Evolutionary conservation across 768 basidiomycete species (phyloP), one percentile per base, ranked within the genome.

Genomic region (Agrocybe chaxingu): DNA sequence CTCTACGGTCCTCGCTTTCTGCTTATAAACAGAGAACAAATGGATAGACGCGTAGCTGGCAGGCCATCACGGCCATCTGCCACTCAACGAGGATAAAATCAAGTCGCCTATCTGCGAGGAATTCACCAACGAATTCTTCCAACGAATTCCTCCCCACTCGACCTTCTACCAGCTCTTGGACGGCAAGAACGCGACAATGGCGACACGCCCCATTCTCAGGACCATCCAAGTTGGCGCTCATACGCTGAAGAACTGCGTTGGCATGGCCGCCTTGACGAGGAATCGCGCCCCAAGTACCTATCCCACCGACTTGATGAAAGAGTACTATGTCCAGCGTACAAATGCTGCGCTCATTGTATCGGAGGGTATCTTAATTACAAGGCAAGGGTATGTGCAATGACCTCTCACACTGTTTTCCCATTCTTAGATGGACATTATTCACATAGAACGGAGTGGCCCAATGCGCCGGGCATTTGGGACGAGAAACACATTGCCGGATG

Each of bases 381-480:
- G 62, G 10, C 75, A 77, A 64, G 73, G 72, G 73, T 72, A 34
- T 12, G 64, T 39, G 9, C 30, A 10, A 52, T n/a, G 1, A 33
- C 42, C 13, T 13, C 30, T 12, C 10, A 3, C 42, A 2, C 7
- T 5, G 24, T 24, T 46, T 16, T 8, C 40, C 12, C 5, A n/a
- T 29, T 9, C 11, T 24, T 45, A 5, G 3, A 9, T 10, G 13
- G 11, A 12, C 33, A 46, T 45, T 16, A 16, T 12, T 24, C 31
- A 12, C 37, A 32, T 18, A 74, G 74, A 7, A 66, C 73, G 4
- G 70, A 73, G 51, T 75, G 70, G 69, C 66, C 64, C 8, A 56
- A 68, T 46, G 69, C 69, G 2, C 74, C 74, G 7, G 75, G 75
- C 1, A 70, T 77, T n/a, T 78, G 74, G 73, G 71, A 55, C 48